Base-by-base conservation (phyloP, 116 monocot species). In the Trichopus zeylanicus region DNA sequence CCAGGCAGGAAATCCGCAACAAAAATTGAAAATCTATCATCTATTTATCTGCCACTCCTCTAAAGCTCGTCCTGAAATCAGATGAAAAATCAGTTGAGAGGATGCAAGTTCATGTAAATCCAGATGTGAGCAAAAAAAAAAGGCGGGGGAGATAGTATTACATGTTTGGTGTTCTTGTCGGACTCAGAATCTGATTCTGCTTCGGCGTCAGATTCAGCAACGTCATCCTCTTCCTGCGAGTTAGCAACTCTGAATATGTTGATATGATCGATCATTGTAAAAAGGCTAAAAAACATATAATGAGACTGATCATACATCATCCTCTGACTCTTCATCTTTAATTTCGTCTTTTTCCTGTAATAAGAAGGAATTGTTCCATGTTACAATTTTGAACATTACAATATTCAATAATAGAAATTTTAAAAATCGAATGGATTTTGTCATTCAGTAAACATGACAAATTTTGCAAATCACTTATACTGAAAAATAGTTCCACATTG, bases 171-270 rank as follows among this genome's bases (percentile, higher is more conserved):
- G 11, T 33, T 15, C 11, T 42, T 3, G 3, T 24, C 21, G 21
- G 57, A 16, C 3, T 38, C 34, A 24, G 19, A 11, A 1, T 60
- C 60, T 4, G 60, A 24, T 5, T 26, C 60, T 0, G 42, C 42
- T 42, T 60, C 60, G 21, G 46, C 4, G 4, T 60, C 60, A 46
- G 46, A 46, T 7, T 60, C 60, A 16, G 22, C 27, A 16, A 18
- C 60, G 46, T 26, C 46, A 4, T 60, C 46, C 2, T 60, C 60
- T 2, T 46, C 38, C 38, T 60, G 6, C 31, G 33, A 42, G n/a
- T 0, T 15, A 42, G 12, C 3, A 33, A 18, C 6, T 37, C 4
- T 7, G 21, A 31, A 35, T 11, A 38, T 23, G 37, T 7, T 31
- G 42, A 42, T 42, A 1, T 42, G 42, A 42, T 13, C n/a, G 3